These are phyloP conservation scores for Yarrowia sp. DNA, from an alignment of 805 yeast species.

Conservation along the genomic window DNA sequence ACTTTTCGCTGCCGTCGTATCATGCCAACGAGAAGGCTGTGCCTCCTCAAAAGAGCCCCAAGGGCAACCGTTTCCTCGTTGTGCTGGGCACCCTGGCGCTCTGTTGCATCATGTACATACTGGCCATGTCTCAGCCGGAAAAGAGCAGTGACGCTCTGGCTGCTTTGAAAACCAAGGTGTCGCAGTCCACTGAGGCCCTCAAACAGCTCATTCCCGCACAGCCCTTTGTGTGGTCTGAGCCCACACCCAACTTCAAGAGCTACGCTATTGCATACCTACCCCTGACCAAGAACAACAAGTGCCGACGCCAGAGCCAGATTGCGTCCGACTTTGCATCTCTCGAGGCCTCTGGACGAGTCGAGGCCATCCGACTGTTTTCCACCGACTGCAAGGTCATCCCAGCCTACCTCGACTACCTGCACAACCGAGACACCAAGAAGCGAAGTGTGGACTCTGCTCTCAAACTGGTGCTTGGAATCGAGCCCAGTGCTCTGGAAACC, in stretches of 20 bases:
- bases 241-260: slow-evolving; percentile 16
- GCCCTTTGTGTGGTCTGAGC: slow-evolving; percentile 15
- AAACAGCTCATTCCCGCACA: slow-evolving; percentile 21
- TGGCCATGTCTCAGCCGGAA: neutral
- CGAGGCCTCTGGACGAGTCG: slow-evolving; percentile 15
- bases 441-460: slow-evolving; percentile 14
- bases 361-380: slow-evolving; percentile 19
- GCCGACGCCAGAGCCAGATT: slow-evolving; percentile 23
- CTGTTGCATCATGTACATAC: slow-evolving; percentile 7
- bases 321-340: slow-evolving; percentile 12
- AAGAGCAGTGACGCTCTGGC: neutral
- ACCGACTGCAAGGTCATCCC: slow-evolving; percentile 24
- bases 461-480: slow-evolving; percentile 19
- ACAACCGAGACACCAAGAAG: slow-evolving; percentile 3
- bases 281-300: slow-evolving; percentile 1
- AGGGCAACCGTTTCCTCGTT: neutral
- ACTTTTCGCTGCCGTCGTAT: slow-evolving; percentile 4
- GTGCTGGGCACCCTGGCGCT: neutral
- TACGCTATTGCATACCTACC: slow-evolving; percentile 24
- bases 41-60: neutral
- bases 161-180: neutral
- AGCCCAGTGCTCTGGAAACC: neutral
- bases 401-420: slow-evolving; percentile 18
- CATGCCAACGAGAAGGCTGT: neutral
- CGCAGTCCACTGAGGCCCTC: slow-evolving; percentile 7